Evolutionary conservation across 2,329 filamentous ascomycete species (phyloP).

Genomic region (Hirsutella rhossiliensis): DNA sequence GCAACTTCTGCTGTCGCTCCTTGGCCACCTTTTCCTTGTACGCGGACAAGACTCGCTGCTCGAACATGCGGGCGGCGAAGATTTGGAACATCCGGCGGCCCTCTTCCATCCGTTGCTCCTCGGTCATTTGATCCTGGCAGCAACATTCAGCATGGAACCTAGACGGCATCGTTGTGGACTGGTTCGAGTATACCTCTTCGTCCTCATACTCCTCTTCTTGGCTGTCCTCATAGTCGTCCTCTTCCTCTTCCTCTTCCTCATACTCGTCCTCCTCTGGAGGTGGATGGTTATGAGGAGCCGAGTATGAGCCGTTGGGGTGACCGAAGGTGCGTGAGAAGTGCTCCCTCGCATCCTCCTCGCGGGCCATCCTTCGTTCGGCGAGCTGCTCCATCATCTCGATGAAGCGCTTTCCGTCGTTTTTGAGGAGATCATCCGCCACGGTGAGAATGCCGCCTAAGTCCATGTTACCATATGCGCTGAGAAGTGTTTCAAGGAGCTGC

Average conservation of each 20-base stretch:
- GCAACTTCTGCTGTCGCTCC: conserved; percentile 79
- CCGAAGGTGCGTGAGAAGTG: conserved; percentile 47
- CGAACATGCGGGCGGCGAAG: conserved; percentile 97
- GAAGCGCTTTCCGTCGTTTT: conserved; percentile 98
- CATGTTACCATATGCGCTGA: conserved; percentile 33
- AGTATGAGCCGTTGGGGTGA: conserved; percentile 49
- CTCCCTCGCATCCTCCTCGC: conserved; percentile 72
- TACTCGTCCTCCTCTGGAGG: conserved; percentile 67
- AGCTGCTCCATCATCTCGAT: conserved; percentile 99
- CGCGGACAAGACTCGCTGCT: conserved; percentile 90
- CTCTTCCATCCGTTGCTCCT: conserved; percentile 98
- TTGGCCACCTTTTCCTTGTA: conserved; percentile 94
- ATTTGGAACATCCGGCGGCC: conserved; percentile 98
- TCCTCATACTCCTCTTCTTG: conserved; percentile 62
- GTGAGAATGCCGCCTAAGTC: conserved; percentile 87
- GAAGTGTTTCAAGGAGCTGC: conserved; percentile 32
- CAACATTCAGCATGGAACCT: conserved; percentile 30
- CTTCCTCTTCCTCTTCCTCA: conserved; percentile 49
- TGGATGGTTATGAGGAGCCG: conserved; percentile 57
- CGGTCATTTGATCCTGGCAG: conserved; percentile 83
- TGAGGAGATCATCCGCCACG: conserved; percentile 93
- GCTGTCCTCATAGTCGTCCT: conserved; percentile 49
- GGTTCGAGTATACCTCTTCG: conserved; percentile 55
- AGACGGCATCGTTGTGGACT: conserved; percentile 26
- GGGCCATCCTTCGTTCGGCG: conserved; percentile 91